Evolutionary conservation across 164 flowering plant species (phyloP).

Genomic region (Nymphaea colorata): DNA sequence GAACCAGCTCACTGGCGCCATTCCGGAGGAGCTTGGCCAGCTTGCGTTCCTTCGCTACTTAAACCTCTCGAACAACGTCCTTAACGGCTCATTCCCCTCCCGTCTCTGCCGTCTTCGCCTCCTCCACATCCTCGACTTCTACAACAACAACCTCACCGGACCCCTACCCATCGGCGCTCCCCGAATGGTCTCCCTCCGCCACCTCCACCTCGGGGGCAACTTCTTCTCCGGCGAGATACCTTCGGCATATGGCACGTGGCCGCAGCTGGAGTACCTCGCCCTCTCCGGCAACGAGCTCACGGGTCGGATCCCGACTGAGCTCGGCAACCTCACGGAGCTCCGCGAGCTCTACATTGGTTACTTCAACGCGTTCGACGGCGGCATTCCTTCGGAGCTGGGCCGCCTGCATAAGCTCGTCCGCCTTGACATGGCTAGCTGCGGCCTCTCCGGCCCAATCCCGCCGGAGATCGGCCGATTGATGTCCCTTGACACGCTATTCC

Average conservation of each 20-base stretch:
- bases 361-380: conserved; percentile 52
- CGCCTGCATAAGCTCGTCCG: conserved; percentile 41
- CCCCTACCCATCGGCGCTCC: conserved; percentile 7
- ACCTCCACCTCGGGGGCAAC: conserved; percentile 18
- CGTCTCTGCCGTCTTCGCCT: conserved; percentile 22
- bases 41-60: conserved; percentile 37
- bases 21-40: conserved; percentile 38
- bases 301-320: conserved; percentile 8
- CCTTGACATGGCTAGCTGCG: conserved; percentile 74
- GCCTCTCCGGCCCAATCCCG: conserved; percentile 68
- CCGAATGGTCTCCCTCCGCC: conserved; percentile 5
- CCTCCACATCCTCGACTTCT: conserved; percentile 56
- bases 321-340: conserved; percentile 7
- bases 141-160: conserved; percentile 61
- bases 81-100: conserved; percentile 44
- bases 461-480: conserved; percentile 49
- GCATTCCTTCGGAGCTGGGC: conserved; percentile 67
- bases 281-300: conserved; percentile 13
- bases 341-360: conserved; percentile 45
- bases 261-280: conserved; percentile 9
- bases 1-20: conserved; percentile 46
- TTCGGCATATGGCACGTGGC: conserved; percentile 6
- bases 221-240: conserved; percentile 18
- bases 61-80: conserved; percentile 68
- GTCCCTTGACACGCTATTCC: conserved; percentile 61